Evolutionary conservation across 2,329 filamentous ascomycete genomes (phyloP), one percentile per base, ranked within the genome.

Genomic region (Phyllosticta ampelicida): DNA sequence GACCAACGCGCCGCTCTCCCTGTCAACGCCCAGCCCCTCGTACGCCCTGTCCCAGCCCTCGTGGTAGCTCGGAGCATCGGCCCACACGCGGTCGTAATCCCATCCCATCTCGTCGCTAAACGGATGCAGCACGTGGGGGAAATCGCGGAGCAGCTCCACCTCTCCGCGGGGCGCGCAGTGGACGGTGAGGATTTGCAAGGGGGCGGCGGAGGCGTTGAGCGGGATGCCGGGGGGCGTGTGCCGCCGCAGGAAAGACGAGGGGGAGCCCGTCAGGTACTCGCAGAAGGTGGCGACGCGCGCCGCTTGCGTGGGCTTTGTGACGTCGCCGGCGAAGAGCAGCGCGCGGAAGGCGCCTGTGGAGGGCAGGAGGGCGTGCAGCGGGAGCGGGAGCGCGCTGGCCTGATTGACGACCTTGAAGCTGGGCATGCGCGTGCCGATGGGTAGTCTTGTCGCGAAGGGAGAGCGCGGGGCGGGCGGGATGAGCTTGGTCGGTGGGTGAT

Each of bases 371-470:
- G 81, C 74, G 53, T 85, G 82, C 51, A 86, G 75, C 48, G 84
- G 78, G 77, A 79, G 84, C 0, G 82, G 79, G 2, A 80, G 73
- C 0, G 75, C 77, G 60, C 78, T 75, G 2, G 76, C 68, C 63
- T 86, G 83, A 61, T 80, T 82, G 5, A 86, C 70, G 1, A 86
- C 81, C 62, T 84, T 79, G 68, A 77, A 77, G 60, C 76, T 80
- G 5, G 78, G 77, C 65, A 86, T 80, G 0, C 84, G 78, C 77
- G 78, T 84, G 11, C 82, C 82, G 0, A 78, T 72, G 21, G 64
- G 73, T 60, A 75, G 73, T 13, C 74, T 75, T 0, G 68, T 71
- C 0, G 80, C 78, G 0, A 82, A 69, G 0, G 68, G 65, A 52
- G 69, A 74, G 63, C 67, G 76, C 23, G 66, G 60, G n/a, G 68